Evolutionary conservation across 2,329 filamentous ascomycete species (phyloP), one percentile per base, ranked within the genome.

Genomic region (Coniochaeta hoffmannii): DNA sequence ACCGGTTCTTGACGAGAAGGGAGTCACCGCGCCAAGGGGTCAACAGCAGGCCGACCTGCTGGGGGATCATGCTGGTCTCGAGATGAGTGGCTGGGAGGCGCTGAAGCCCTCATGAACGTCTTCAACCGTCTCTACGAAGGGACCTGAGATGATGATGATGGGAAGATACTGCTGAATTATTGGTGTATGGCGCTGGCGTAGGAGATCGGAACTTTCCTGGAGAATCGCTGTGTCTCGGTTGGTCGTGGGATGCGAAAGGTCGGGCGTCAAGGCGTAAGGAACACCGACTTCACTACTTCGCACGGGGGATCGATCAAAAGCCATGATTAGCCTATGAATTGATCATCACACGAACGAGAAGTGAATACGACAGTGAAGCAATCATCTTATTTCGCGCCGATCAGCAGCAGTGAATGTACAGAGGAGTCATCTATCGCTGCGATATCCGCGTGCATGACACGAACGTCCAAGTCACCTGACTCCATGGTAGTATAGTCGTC

Each of bases 71-170:
- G 71, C 69, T 19, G 67, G 63, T n/a, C 54, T 58, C 3, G 76
- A 76, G 35, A 70, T 81, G 66, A 75, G 76, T 12, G 73, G 76
- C 22, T 83, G 80, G 79, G 78, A 82, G 62, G 77, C 79, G 4
- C 62, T 83, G 63, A 79, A 79, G 64, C 80, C 80, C 30, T 64
- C 64, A 32, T 64, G 38, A 53, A n/a, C 12, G 15, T 9, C 19
- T 19, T 17, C 10, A 44, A 6, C 22, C 15, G 4, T 7, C 7
- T 8, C 7, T 26, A 12, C 2, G 6, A 19, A 28, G 9, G 9
- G 30, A 50, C 22, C 4, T 49, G 22, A 26, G n/a, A n/a, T n/a
- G n/a, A n/a, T n/a, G n/a, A n/a, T n/a, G n/a, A n/a, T n/a, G n/a
- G n/a, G n/a, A n/a, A 31, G 15, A 31, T 26, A 50, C 46, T 28